Evolutionary conservation across 2,329 filamentous ascomycete species (phyloP).

Genomic region (Aspergillus calidoustus): DNA sequence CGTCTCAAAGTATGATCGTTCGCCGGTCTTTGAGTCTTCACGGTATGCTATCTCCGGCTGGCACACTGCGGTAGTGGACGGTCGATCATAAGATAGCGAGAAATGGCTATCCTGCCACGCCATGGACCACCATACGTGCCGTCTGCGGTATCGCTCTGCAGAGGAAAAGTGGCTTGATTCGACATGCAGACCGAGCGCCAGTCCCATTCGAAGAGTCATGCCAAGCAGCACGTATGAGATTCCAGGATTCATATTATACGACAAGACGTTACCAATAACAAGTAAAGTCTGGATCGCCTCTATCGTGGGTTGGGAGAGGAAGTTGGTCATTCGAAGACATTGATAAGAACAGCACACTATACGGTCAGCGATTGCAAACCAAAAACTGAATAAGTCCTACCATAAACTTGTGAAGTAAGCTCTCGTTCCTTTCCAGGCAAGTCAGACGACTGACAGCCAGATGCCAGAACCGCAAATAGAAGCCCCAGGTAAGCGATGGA

Average conservation of each 20-base stretch:
- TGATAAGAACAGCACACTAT: constrained; percentile 68
- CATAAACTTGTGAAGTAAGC: constrained; percentile 67
- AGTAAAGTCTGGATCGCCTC: constrained; percentile 66
- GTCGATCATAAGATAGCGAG: constrained; percentile 66
- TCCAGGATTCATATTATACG: constrained; percentile 68
- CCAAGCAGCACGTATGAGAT: constrained; percentile 66
- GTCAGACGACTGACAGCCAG: constrained; percentile 64
- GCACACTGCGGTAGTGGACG: constrained; percentile 59
- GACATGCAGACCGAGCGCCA: constrained; percentile 64
- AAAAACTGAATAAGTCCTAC: constrained; percentile 37
- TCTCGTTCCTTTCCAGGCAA: constrained; percentile 63
- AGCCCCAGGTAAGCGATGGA: constrained; percentile 63
- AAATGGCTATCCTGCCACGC: constrained; percentile 69
- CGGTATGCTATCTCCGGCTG: constrained; percentile 57
- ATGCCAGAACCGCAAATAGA: constrained; percentile 66
- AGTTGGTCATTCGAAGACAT: constrained; percentile 67
- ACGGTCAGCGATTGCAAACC: constrained; percentile 30
- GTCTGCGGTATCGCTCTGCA: constrained; percentile 50
- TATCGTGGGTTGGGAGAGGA: constrained; percentile 63
- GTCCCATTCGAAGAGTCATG: constrained; percentile 63
- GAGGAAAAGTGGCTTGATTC: constrained; percentile 60
- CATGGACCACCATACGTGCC: constrained; percentile 61
- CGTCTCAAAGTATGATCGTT: constrained; percentile 61
- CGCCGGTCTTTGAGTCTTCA: constrained; percentile 52
- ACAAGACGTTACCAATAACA: constrained; percentile 65